Base-by-base conservation (phyloP, 2,329 filamentous ascomycete genomes). In the Penicillium sp. region DNA sequence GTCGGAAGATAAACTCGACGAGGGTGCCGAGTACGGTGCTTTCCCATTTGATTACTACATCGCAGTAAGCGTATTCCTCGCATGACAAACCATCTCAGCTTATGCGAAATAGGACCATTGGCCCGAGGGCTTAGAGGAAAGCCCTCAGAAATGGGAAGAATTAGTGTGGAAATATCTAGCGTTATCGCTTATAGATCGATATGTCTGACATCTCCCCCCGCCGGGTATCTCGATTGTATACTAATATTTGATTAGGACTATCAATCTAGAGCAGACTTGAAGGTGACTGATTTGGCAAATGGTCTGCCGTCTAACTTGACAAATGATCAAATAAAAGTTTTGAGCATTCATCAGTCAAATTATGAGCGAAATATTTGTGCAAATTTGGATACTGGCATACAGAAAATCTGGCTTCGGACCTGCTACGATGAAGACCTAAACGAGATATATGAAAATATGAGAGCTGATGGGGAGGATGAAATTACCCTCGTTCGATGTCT, bases 111-210 rank as follows among this genome's bases (percentile, higher is more conserved):
- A 49, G 46, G 46, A 49, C 29, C n/a, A 49, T 49, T 49, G 27
- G 46, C 46, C 21, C 11, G 46, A 33, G 46, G 46, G 46, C 46
- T 49, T 49, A 24, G 46, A 33, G 27, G 26, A 49, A 49, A 49
- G 46, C 46, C 46, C 46, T 49, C 27, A 49, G 46, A 49, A 49
- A 49, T 49, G 46, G 46, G 46, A 49, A 49, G n/a, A 49, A 49
- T 35, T 49, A 35, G 46, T 49, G 29, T 49, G 46, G 46, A 49
- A 49, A 49, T 49, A 49, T 49, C 46, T 33, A 49, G 46, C 46
- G 46, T 49, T 49, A 35, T 49, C 46, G 46, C 46, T 49, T 49
- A 49, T 49, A 49, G 46, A 49, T 49, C 46, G 46, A 49, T 49
- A 49, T 49, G n/a, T 49, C 46, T 31, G 29, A 49, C 4, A 49